Evolutionary conservation across 768 basidiomycete species (phyloP), one percentile per base, ranked within the genome.

Genomic region (Rhodosporidiobolus odoratus): DNA sequence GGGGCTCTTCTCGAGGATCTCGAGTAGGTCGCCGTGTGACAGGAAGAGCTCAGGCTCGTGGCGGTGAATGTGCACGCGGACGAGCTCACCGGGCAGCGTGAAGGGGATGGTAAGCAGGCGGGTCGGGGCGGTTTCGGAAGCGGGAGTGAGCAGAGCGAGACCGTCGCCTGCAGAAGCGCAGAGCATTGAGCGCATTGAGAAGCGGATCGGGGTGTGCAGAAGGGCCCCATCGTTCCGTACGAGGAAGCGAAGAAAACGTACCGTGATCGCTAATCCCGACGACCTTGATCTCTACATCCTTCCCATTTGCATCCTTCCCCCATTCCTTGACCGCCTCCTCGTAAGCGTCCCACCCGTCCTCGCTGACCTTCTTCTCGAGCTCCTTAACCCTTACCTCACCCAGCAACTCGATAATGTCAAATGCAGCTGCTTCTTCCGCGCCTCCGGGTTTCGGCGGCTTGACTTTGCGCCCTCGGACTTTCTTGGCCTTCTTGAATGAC

Each of bases 91-190:
- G 0, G 92, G 91, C 15, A 98, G 83, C 2, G 87, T 85, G 73
- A 93, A 90, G 0, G 95, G 95, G 0, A 89, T 85, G 41, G 91
- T 83, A 43, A 97, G 82, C 1, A 88, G 88, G 91, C 95, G 97
- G 32, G 87, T 84, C 0, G 83, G 83, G 63, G 80, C 78, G 12
- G 79, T 80, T 8, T 83, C 78, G 0, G 80, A 78, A 16, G 83
- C 63, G 27, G 74, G 82, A 2, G 70, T 69, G 7, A 84, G 82
- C 17, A 85, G 75, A 0, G 86, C 89, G 21, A 92, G 81, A 0
- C 87, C 88, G 72, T 87, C 86, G 60, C 89, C 90, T 90, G 78
- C 1, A 35, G 4, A 45, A 45, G 43, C n/a, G n/a, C n/a, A 23
- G 52, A 56, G 25, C 3, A 12, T 25, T 7, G 3, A 54, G n/a